Base-by-base conservation (phyloP, 352 stramenopile genomes). In the Thalassiosira hispida region DNA sequence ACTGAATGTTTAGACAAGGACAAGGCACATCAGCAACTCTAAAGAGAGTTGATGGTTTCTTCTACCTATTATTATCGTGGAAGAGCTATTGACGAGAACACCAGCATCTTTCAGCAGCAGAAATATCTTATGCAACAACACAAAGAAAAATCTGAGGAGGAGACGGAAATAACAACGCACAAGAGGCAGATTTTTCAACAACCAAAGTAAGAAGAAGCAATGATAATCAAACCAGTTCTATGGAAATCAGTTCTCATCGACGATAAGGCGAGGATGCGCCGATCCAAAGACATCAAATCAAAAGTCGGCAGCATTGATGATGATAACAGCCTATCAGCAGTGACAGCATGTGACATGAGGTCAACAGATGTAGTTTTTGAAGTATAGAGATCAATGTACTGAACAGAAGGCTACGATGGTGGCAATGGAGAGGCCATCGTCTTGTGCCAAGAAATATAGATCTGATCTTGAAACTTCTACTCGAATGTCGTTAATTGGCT, bases 171-270 rank as follows among this genome's bases (percentile, higher is more conserved):
- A 11, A 0, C n/a, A 12, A 16, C 23, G 35, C 23, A 29, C 25
- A 64, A 7, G 27, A 60, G 23, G 11, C 11, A 61, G 31, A 3
- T 38, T 9, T 9, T 38, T 47, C 38, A 23, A 6, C 33, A 42
- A 27, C 42, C 27, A 31, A 57, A 40, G 18, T 18, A 49, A n/a
- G 47, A 20, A 1, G 38, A 7, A 18, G 1, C 7, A 35, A 31
- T 14, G 22, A 56, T 33, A 46, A 31, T 33, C 29, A 75, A 68
- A 38, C 55, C 42, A 12, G 31, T 47, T 25, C 59, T 33, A n/a
- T 81, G 73, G 73, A 84, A 82, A 73, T 78, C 72, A 25, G 68
- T 86, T 0, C 38, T 90, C 12, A 81, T 92, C 16, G 90, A 92
- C 40, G 72, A 86, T 56, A 87, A 79, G 12, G 80, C 84, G 56